A percentile compares a stretch with the other conserved stretches of the same genome.
Conservation (phyloP, 345 rosid genomes). For the Trapa bicornis region DNA sequence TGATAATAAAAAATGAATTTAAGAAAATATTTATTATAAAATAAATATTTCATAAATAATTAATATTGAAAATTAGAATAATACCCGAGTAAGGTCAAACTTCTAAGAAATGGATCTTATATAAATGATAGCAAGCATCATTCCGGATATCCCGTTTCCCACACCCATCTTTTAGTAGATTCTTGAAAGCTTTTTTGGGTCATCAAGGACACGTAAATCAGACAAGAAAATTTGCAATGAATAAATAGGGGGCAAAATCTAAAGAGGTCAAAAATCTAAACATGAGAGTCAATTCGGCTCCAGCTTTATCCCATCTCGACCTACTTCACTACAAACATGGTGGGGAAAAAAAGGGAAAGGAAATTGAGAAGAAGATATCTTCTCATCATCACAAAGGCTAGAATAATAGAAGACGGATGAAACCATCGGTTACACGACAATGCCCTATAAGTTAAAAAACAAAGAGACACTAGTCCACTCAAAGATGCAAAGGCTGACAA, state of each 20-base stretch:
- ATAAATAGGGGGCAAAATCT: slow-evolving; percentile 1
- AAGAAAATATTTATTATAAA: too few species aligned
- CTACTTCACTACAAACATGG: slow-evolving; percentile 1
- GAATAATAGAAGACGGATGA: not conserved
- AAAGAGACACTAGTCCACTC: slow-evolving; percentile 1
- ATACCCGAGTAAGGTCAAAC: too few species aligned
- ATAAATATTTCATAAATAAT: too few species aligned
- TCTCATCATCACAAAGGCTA: not conserved
- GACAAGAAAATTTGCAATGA: not conserved
- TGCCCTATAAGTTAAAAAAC: not conserved
- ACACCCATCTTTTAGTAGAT: too few species aligned
- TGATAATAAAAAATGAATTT: too few species aligned
- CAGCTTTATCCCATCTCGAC: not conserved
- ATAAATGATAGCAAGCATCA: too few species aligned
- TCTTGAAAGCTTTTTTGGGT: too few species aligned
- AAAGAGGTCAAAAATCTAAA: not conserved
- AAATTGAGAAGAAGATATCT: not conserved
- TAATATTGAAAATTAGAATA: too few species aligned
- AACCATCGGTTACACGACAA: not conserved
- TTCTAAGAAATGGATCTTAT: too few species aligned
- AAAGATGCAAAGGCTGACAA: slow-evolving; percentile 1
- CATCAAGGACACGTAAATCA: too few species aligned
- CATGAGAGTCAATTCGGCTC: slow-evolving; percentile 1
- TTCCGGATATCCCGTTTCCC: too few species aligned
- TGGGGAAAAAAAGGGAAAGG: not conserved